A percentile compares a stretch with the other conserved stretches of the same genome.
These are phyloP conservation scores for Bisporella sp. DNA, from an alignment of 2,329 filamentous ascomycete species.

Conservation along the genomic window DNA sequence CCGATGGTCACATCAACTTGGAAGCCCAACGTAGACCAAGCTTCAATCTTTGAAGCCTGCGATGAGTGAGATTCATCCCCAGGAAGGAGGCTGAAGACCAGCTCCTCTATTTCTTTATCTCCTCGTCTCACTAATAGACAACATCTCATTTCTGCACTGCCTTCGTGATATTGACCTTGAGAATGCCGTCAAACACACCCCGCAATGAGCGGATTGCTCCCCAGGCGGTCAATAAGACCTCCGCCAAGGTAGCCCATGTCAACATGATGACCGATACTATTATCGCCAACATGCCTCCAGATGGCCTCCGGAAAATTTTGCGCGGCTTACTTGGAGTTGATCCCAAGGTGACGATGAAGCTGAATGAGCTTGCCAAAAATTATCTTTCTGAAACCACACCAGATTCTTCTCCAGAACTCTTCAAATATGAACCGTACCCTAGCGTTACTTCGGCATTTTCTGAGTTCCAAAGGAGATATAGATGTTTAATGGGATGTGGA, in stretches of 20 bases:
- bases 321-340: conserved; percentile 26
- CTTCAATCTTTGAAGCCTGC: too few relatives aligned
- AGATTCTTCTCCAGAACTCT: conserved; percentile 13
- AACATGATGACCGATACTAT: conserved; percentile 41
- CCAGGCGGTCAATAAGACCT: too few relatives aligned
- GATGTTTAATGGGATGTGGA: conserved; percentile 29
- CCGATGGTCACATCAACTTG: too few relatives aligned
- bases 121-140: too few relatives aligned
- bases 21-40: too few relatives aligned
- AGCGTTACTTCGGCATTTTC: conserved; percentile 7
- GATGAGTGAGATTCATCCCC: too few relatives aligned
- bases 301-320: conserved; percentile 33
- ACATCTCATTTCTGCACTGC: too few relatives aligned
- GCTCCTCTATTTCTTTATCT: too few relatives aligned
- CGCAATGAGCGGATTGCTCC: too few relatives aligned
- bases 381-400: conserved; percentile 21
- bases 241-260: conserved; percentile 15
- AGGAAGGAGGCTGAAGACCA: too few relatives aligned
- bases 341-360: conserved; percentile 25
- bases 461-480: conserved; percentile 18
- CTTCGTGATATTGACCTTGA: too few relatives aligned
- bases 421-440: conserved; percentile 1
- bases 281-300: conserved; percentile 34
- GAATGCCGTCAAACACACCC: too few relatives aligned
- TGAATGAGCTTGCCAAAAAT: conserved; percentile 26